Percentiles rank a stretch among this genome's conserved stretches.
phyloP scores from a whole-genome alignment of 345 rosid species.

The Hibiscus trionum region DNA sequence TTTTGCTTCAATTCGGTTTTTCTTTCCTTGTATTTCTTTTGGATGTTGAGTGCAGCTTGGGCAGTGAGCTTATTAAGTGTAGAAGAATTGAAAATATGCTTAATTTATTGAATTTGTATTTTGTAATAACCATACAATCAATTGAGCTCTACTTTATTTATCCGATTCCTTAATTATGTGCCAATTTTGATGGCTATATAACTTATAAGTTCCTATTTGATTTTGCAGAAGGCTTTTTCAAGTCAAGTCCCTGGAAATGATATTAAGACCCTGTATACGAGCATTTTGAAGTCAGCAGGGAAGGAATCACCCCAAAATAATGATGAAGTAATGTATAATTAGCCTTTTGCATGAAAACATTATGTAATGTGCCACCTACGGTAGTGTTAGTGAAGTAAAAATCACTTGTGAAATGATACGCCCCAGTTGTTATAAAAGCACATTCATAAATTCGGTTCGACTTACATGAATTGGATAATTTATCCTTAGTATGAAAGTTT shows the following conservation, averaged over 20 bases:
- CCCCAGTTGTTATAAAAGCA: neutral
- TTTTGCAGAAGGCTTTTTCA: slow-evolving; percentile 32
- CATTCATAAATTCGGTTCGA: neutral
- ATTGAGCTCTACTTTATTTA: neutral
- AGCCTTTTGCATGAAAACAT: neutral
- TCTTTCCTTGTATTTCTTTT: neutral
- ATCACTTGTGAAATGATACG: slow-evolving; percentile 1
- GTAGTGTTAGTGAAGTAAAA: neutral
- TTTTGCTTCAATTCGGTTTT: slow-evolving; percentile 2
- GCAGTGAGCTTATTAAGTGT: neutral
- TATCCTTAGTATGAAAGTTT: neutral
- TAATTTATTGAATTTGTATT: neutral
- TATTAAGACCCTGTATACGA: slow-evolving; percentile 40
- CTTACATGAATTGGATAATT: neutral
- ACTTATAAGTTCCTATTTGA: neutral
- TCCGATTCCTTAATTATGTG: neutral
- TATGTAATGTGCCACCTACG: neutral
- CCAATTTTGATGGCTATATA: neutral
- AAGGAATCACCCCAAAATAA: slow-evolving; percentile 25
- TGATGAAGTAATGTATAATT: slow-evolving; percentile 39
- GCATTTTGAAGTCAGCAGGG: slow-evolving; percentile 45
- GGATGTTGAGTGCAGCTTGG: neutral
- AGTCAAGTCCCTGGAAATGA: slow-evolving; percentile 29
- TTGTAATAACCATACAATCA: neutral
- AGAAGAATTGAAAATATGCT: neutral